Evolutionary conservation across 1,284 basidiomycete species (phyloP).

Genomic region (Anthracocystis panici-leucophaei): DNA sequence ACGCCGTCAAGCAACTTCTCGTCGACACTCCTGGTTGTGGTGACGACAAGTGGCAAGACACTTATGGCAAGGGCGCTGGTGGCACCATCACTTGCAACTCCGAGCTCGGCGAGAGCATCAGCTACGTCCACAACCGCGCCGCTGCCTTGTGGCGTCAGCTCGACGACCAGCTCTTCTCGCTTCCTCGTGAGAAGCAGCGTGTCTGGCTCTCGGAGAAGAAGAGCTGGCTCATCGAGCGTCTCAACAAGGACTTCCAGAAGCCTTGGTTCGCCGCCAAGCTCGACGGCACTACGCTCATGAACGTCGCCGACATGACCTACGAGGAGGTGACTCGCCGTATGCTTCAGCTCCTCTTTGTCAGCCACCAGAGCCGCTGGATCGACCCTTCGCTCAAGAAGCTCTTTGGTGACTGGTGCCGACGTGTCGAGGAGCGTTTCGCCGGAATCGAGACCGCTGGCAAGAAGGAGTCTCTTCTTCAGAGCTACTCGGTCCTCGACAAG

Average conservation of each 20-base stretch:
- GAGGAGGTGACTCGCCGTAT: slow-evolving; percentile 93
- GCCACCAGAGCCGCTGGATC: slow-evolving; percentile 92
- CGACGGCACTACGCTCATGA: slow-evolving; percentile 77
- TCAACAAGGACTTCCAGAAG: slow-evolving; percentile 96
- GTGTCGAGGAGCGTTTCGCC: slow-evolving; percentile 85
- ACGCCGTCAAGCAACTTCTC: slow-evolving; percentile 95
- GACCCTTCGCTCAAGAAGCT: slow-evolving; percentile 93
- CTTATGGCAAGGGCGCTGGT: slow-evolving; percentile 87
- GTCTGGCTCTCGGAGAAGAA: slow-evolving; percentile 88
- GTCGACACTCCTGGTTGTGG: slow-evolving; percentile 92
- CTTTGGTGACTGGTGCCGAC: slow-evolving; percentile 93
- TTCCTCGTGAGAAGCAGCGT: slow-evolving; percentile 92
- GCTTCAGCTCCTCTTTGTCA: slow-evolving; percentile 91
- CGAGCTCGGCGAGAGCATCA: slow-evolving; percentile 97
- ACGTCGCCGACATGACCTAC: slow-evolving; percentile 97
- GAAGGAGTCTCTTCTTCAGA: slow-evolving; percentile 74
- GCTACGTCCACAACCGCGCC: slow-evolving; percentile 88
- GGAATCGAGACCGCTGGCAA: slow-evolving; percentile 59
- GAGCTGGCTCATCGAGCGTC: slow-evolving; percentile 87
- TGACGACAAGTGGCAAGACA: slow-evolving; percentile 92
- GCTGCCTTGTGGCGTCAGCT: slow-evolving; percentile 99
- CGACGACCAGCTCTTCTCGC: slow-evolving; percentile 87
- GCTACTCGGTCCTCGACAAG: slow-evolving; percentile 84
- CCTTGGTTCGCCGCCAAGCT: slow-evolving; percentile 68
- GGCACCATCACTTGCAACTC: slow-evolving; percentile 97